Base-by-base conservation (phyloP, 2,329 filamentous ascomycete genomes). In the Colletotrichum sp. region DNA sequence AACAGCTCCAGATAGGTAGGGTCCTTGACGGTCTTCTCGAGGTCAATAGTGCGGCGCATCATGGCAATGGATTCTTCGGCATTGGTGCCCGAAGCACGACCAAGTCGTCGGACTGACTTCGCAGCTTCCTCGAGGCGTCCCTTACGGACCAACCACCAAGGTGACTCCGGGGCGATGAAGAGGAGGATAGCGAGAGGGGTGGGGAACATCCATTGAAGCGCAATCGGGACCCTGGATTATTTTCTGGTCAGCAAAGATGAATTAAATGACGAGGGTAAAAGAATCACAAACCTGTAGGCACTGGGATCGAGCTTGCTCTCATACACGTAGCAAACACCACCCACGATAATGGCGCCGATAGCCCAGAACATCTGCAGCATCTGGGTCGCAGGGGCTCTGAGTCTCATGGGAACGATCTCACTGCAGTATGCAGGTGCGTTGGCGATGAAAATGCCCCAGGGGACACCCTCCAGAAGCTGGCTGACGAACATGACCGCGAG, bases 291-390 rank as follows among this genome's bases (percentile, higher is more conserved):
- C 72, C 16, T 74, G 44, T 78, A 82, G 2, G 79, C 79, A 75
- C 79, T 81, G 24, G 78, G 16, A 44, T 76, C 75, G 4, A 5
- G 18, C 44, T 78, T 76, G 32, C 73, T 81, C 77, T 91, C 86
- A 85, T 91, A 92, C 64, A 83, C 80, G 81, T 90, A 93, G 68
- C 89, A 90, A 76, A 90, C 87, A 75, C 84, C 91, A 36, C 87
- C 89, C 28, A 93, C 91, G 74, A 93, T 91, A 81, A 93, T 93
- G 44, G 84, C 82, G 30, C 91, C 91, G 80, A 93, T 90, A 21
- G 91, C 89, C 91, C 91, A 93, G 85, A 90, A 91, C 90, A 93
- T 92, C 84, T 93, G 91, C 82, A 93, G 79, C 88, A 91, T 93
- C 83, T 91, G 89, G 4, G 91, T 93, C 6, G 87, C 88, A 24